phyloP scores from a whole-genome alignment of 2,329 filamentous ascomycete genomes.

The Claviceps sorghi region DNA sequence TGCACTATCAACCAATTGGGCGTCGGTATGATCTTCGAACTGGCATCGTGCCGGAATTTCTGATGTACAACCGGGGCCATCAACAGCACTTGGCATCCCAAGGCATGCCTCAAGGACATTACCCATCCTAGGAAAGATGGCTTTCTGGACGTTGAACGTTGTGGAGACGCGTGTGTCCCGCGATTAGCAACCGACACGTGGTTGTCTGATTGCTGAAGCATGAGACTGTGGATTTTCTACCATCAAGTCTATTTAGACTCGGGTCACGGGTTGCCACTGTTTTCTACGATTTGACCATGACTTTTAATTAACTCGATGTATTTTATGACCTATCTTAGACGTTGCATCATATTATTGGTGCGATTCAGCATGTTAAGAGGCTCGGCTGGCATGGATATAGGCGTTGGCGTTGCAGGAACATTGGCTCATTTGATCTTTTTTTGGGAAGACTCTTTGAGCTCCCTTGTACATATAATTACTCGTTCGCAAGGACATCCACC shows the following conservation, averaged over 20 bases:
- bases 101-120: constrained; percentile 17
- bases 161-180: too few species aligned
- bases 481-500: not conserved
- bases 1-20: constrained; percentile 71
- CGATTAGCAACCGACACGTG: too few species aligned
- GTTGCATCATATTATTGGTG: constrained; percentile 10
- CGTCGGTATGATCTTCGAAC: constrained; percentile 53
- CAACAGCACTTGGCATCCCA: constrained; percentile 15
- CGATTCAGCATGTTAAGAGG: constrained; percentile 13
- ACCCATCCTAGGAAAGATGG: constrained; percentile 21
- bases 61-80: constrained; percentile 21
- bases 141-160: constrained; percentile 4
- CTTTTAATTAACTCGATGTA: constrained; percentile 1
- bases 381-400: constrained; percentile 4
- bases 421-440: constrained; percentile 1
- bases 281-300: not conserved
- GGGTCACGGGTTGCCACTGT: not conserved
- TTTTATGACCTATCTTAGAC: constrained; percentile 9
- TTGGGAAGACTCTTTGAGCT: not conserved
- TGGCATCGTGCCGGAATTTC: constrained; percentile 55
- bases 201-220: not conserved
- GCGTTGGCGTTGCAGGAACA: constrained; percentile 15
- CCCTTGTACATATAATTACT: not conserved
- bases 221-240: not conserved
- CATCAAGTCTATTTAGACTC: not conserved